Conservation (phyloP, 441 rosid genomes). For the Pelargonium australe region DNA sequence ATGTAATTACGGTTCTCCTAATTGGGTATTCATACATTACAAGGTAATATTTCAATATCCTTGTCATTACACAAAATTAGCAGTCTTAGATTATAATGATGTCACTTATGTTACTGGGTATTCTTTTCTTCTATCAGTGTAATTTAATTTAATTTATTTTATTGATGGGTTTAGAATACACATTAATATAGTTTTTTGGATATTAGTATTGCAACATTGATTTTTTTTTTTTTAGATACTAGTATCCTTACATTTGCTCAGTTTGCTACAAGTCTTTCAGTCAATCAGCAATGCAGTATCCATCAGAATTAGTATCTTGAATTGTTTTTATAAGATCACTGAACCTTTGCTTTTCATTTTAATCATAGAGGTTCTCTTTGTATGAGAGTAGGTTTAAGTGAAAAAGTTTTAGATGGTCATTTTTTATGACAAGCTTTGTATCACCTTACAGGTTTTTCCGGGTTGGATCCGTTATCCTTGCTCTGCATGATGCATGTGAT, state of each 20-base stretch:
- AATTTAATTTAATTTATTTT: not conserved
- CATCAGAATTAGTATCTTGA: too few species aligned
- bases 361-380: not conserved
- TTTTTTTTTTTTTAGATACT: too few species aligned
- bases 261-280: too few species aligned
- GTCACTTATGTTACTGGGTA: not conserved
- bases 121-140: not conserved
- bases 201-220: too few species aligned
- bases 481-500: conserved; percentile 91
- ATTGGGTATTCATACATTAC: conserved; percentile 71
- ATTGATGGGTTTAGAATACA: not conserved
- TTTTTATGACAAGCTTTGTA: not conserved
- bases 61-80: conserved; percentile 11
- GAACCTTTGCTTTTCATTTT: too few species aligned
- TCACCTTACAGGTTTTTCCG: conserved; percentile 58
- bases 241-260: too few species aligned
- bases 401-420: not conserved
- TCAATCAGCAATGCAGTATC: too few species aligned
- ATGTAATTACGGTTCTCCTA: conserved; percentile 72
- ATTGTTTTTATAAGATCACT: too few species aligned
- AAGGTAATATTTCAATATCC: conserved; percentile 38
- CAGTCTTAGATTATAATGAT: conserved; percentile 1
- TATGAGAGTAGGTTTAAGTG: not conserved
- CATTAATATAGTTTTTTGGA: too few species aligned
- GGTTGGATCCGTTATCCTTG: conserved; percentile 70